A percentile compares a stretch with the other conserved stretches of the same genome.
Conservation (phyloP, 2,329 filamentous ascomycete genomes). For the Cytospora mali region DNA sequence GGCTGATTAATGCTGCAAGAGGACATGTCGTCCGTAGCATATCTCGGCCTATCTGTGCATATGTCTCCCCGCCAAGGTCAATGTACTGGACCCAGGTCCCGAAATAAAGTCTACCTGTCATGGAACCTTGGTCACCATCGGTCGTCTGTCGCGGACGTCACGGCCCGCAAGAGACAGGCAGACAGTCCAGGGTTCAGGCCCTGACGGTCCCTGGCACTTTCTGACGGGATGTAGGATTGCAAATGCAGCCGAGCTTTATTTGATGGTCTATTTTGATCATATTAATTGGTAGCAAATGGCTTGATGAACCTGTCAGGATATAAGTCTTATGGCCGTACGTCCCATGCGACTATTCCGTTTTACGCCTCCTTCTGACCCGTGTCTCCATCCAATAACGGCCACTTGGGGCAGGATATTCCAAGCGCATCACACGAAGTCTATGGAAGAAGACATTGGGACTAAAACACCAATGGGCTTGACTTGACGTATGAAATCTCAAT, state of each 20-base stretch:
- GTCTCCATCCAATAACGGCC: background rate
- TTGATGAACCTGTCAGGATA: background rate
- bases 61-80: background rate
- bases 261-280: background rate
- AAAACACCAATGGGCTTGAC: background rate
- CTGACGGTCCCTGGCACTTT: background rate
- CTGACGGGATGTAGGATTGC: background rate
- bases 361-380: background rate
- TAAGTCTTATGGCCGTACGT: background rate
- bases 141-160: background rate
- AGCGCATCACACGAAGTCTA: background rate
- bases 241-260: background rate
- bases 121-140: background rate
- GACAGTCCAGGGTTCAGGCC: background rate
- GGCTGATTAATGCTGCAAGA: no score
- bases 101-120: background rate
- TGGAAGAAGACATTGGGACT: background rate
- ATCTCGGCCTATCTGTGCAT: no score
- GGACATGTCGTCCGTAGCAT: no score
- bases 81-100: background rate
- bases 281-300: background rate
- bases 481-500: no score
- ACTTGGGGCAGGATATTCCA: no score
- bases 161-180: background rate
- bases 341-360: background rate